These are phyloP conservation scores for Pseudogymnoascus sp. DNA, from an alignment of 2,329 filamentous ascomycete species.

Conservation along the genomic window DNA sequence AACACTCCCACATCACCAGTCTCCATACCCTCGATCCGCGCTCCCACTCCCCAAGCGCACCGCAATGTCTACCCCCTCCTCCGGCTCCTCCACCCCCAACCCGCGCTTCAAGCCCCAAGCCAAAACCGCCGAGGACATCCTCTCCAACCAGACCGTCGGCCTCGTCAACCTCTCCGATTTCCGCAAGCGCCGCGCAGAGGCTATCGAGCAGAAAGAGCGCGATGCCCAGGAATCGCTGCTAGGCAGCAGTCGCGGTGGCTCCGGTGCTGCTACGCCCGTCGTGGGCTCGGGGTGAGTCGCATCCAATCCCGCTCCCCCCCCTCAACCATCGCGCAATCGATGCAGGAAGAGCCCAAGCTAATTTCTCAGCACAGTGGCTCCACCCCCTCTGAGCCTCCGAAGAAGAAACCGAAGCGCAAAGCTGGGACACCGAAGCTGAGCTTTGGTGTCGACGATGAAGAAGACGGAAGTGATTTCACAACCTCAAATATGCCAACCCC, in stretches of 20 bases:
- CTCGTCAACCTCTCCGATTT: slow-evolving; percentile 89
- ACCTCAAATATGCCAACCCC: slow-evolving; percentile 31
- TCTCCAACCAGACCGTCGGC: slow-evolving; percentile 49
- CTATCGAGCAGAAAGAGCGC: slow-evolving; percentile 81
- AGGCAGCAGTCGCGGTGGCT: slow-evolving; percentile 22
- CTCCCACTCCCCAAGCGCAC: not conserved
- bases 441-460: slow-evolving; percentile 62
- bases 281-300: slow-evolving; percentile 40
- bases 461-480: slow-evolving; percentile 32
- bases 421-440: slow-evolving; percentile 42
- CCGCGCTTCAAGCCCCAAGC: slow-evolving; percentile 26
- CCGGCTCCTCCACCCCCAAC: slow-evolving; percentile 24
- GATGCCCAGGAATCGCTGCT: slow-evolving; percentile 60
- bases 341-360: not conserved
- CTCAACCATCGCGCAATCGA: not conserved
- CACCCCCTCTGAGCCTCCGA: slow-evolving; percentile 32
- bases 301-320: not conserved
- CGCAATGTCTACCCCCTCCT: slow-evolving; percentile 17
- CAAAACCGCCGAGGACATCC: slow-evolving; percentile 25
- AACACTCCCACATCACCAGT: not conserved
- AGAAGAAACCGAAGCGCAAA: slow-evolving; percentile 40
- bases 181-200: slow-evolving; percentile 88
- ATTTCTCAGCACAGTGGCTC: slow-evolving; percentile 30
- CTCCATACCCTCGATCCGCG: not conserved
- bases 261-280: slow-evolving; percentile 37